A percentile compares a stretch with the other conserved stretches of the same genome.
Conservation (phyloP, 257 asterid species). For the Galeopsis tetrahit region DNA sequence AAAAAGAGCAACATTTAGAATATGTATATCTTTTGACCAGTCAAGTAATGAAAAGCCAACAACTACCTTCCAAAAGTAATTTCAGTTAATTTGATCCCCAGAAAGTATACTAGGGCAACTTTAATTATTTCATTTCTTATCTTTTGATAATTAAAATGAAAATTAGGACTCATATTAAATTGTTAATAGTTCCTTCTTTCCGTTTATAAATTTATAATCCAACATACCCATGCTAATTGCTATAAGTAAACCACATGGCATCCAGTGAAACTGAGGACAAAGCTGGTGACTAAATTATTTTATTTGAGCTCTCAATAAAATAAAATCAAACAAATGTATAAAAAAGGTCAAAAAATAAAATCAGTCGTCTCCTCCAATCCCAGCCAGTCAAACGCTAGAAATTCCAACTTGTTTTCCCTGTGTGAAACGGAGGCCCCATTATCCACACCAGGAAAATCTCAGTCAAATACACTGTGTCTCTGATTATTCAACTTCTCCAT, state of each 20-base stretch:
- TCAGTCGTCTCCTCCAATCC: slow-evolving; percentile 21
- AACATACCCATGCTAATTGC: not conserved
- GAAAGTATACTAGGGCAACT: not conserved
- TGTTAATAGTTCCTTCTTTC: no score
- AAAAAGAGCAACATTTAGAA: not conserved
- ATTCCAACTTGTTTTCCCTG: not conserved
- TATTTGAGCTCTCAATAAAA: not conserved
- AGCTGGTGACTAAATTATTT: not conserved
- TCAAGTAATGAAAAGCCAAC: slow-evolving; percentile 23
- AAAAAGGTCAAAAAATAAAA: not conserved
- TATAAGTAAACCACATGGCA: not conserved
- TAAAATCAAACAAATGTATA: not conserved
- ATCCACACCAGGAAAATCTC: not conserved
- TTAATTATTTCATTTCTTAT: not conserved
- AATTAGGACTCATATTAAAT: not conserved
- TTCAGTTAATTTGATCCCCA: not conserved
- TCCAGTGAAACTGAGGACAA: not conserved
- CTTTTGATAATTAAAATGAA: not conserved
- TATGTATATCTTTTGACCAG: slow-evolving; percentile 14
- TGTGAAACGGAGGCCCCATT: not conserved
- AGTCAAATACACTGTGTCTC: slow-evolving; percentile 2
- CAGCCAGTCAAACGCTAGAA: slow-evolving; percentile 36
- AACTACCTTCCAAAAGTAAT: slow-evolving; percentile 6
- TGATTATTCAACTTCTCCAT: not conserved
- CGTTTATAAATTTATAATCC: no score